Conservation (phyloP, 257 asterid species). For the Solanum etuberosum region DNA sequence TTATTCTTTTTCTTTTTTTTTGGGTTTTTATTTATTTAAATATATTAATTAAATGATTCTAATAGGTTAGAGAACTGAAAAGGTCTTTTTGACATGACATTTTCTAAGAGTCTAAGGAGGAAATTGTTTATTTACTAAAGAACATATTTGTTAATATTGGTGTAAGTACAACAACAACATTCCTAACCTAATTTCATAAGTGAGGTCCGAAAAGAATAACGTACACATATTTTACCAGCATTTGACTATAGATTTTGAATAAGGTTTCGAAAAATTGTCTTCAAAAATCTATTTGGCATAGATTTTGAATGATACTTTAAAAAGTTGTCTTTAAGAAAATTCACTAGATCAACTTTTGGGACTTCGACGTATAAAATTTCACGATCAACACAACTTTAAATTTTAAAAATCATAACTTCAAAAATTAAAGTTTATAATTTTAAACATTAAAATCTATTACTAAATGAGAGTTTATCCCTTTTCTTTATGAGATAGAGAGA, state of each 20-base stretch:
- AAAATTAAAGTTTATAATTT: rapidly evolving
- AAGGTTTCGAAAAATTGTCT: background rate
- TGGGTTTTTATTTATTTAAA: background rate
- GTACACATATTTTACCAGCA: background rate
- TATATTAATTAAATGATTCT: background rate
- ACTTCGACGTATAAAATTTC: background rate
- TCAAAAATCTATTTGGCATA: background rate
- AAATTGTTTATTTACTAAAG: background rate
- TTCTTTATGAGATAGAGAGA: background rate
- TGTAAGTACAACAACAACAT: background rate
- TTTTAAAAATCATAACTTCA: background rate
- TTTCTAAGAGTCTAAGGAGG: background rate
- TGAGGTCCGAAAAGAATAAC: rapidly evolving
- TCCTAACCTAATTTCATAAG: background rate
- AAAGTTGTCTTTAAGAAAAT: background rate
- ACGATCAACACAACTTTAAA: background rate
- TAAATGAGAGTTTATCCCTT: background rate
- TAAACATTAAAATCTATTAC: background rate
- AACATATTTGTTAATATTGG: background rate
- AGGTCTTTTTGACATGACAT: background rate
- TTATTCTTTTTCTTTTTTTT: background rate
- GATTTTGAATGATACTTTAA: background rate
- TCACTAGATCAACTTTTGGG: background rate
- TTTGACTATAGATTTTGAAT: background rate
- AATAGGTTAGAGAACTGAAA: background rate